A percentile compares a stretch with the other conserved stretches of the same genome.
Evolutionary conservation across 2,329 filamentous ascomycete genomes (phyloP).

Genomic region (Fusarium succisae): DNA sequence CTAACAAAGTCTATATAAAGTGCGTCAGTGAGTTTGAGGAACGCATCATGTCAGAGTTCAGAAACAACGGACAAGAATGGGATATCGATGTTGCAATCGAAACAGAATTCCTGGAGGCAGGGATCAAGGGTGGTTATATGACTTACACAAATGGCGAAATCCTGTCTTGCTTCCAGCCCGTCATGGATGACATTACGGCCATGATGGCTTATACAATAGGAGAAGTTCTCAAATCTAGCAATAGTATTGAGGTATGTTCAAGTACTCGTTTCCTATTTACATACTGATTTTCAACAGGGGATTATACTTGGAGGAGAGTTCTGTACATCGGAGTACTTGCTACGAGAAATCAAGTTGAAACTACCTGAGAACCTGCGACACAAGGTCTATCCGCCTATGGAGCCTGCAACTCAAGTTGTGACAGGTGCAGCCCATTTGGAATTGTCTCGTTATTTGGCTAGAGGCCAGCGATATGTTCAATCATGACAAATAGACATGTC

Average conservation of each 20-base stretch:
- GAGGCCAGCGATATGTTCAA: rapidly evolving
- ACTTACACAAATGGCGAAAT: not conserved
- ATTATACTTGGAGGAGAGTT: not conserved
- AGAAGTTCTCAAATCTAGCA: rapidly evolving
- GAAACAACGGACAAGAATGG: not conserved
- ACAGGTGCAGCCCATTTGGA: not conserved
- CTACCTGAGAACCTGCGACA: not conserved
- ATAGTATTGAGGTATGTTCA: not conserved
- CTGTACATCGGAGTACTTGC: not conserved
- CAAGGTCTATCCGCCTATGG: not conserved
- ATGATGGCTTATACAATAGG: not conserved
- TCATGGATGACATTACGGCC: rapidly evolving
- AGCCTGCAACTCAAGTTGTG: not conserved
- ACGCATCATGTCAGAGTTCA: not conserved
- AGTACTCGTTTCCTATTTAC: rapidly evolving
- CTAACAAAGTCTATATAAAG: not conserved
- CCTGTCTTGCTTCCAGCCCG: not conserved
- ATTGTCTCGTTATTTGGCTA: not conserved
- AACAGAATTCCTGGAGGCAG: rapidly evolving
- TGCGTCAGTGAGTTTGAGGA: not conserved
- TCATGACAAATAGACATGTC: rapidly evolving
- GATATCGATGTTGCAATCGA: not conserved
- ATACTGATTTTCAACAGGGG: rapidly evolving
- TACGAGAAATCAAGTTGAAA: not conserved
- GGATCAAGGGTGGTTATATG: not conserved